A percentile compares a stretch with the other conserved stretches of the same genome.
Conservation (phyloP, 176 grass and related monocot species). For the Triticum monococcum region DNA sequence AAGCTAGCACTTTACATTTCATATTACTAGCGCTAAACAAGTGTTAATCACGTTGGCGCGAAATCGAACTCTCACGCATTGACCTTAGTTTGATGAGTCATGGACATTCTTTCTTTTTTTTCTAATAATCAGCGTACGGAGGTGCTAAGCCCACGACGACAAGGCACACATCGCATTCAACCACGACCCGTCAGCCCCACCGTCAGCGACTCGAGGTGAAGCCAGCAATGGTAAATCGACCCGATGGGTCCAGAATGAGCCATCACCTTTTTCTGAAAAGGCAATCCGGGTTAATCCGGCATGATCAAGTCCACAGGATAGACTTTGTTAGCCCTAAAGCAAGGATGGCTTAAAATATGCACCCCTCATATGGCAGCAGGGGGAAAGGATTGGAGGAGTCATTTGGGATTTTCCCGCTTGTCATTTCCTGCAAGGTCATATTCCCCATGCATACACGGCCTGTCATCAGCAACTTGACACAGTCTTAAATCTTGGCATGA, state of each 20-base stretch:
- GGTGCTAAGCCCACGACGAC: background rate
- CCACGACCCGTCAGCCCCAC: background rate
- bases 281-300: constrained; percentile 38
- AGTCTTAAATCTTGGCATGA: constrained; percentile 46
- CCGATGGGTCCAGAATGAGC: constrained; percentile 6
- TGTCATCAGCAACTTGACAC: constrained; percentile 49
- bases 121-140: background rate
- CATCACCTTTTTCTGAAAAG: constrained; percentile 52
- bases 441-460: constrained; percentile 38
- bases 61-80: constrained; percentile 53
- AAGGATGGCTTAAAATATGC: constrained; percentile 55
- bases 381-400: constrained; percentile 37
- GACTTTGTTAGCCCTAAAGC: constrained; percentile 73
- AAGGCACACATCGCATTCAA: background rate
- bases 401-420: constrained; percentile 61
- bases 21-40: constrained; percentile 12
- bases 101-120: background rate
- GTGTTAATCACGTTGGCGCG: constrained; percentile 30
- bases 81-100: constrained; percentile 42
- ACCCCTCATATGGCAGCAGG: constrained; percentile 52
- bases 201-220: background rate
- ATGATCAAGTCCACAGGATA: constrained; percentile 58
- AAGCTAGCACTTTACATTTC: constrained; percentile 47
- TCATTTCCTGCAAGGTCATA: constrained; percentile 41
- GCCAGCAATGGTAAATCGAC: background rate